Percentiles rank a stretch among this genome's conserved stretches.
Conservation (phyloP, 352 stramenopile species). For the Halophytophthora batemanensis region DNA sequence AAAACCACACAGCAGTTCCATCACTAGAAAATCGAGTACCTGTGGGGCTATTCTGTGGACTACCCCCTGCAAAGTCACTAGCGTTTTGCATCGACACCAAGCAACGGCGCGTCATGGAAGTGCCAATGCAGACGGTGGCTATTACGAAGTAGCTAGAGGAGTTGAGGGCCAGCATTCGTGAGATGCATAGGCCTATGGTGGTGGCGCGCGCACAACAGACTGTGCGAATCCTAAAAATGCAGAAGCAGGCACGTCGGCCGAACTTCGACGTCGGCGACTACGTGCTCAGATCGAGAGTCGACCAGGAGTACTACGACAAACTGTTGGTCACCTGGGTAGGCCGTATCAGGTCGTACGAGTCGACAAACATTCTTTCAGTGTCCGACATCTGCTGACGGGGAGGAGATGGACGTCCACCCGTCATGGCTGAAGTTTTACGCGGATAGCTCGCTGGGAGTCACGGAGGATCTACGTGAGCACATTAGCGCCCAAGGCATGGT, state of each 20-base stretch:
- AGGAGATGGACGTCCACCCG: conserved; percentile 5
- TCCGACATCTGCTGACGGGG: conserved; percentile 16
- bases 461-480: conserved; percentile 3
- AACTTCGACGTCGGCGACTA: conserved; percentile 26
- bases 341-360: conserved; percentile 20
- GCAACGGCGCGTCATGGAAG: too few species aligned
- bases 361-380: conserved; percentile 13
- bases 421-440: conserved; percentile 6
- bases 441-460: not conserved
- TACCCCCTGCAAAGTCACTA: too few species aligned
- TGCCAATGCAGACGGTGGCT: too few species aligned
- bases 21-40: too few species aligned
- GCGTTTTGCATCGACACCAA: too few species aligned
- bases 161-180: too few species aligned
- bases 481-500: conserved; percentile 4
- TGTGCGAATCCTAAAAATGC: not conserved
- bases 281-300: conserved; percentile 26
- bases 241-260: not conserved
- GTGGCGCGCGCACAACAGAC: conserved; percentile 3
- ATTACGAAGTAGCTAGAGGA: too few species aligned
- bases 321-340: conserved; percentile 29
- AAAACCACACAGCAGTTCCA: too few species aligned
- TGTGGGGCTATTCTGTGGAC: too few species aligned
- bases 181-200: conserved; percentile 17
- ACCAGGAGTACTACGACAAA: conserved; percentile 22